These are phyloP conservation scores for Metschnikowia kunwiensis DNA, from an alignment of 805 yeast species.

Conservation along the genomic window DNA sequence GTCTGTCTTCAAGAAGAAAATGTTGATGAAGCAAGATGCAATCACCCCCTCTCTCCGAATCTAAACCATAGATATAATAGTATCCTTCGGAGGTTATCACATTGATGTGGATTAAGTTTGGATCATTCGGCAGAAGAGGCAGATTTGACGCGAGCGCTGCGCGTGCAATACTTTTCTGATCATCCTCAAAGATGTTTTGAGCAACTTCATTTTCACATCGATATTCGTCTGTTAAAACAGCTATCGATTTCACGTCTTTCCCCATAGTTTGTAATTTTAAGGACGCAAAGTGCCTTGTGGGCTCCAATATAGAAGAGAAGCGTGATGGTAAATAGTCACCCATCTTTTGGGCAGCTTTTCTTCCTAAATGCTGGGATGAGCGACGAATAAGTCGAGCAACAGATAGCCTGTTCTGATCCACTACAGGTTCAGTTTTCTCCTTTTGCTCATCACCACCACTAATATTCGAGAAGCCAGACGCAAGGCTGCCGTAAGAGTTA, in stretches of 20 bases:
- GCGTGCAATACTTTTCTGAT: too few relatives aligned
- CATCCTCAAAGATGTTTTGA: too few relatives aligned
- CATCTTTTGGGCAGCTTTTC: slow-evolving; percentile 82
- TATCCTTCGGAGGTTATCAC: slow-evolving; percentile 82
- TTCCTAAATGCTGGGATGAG: slow-evolving; percentile 72
- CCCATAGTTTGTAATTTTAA: slow-evolving; percentile 55
- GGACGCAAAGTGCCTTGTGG: slow-evolving; percentile 88
- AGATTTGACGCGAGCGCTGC: slow-evolving; percentile 3
- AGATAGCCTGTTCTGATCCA: slow-evolving; percentile 66
- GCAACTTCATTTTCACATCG: slow-evolving; percentile 31
- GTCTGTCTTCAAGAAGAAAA: slow-evolving; percentile 40
- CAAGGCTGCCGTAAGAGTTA: slow-evolving; percentile 32
- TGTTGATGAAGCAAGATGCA: slow-evolving; percentile 77
- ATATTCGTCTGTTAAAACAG: slow-evolving; percentile 42
- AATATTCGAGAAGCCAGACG: slow-evolving; percentile 26
- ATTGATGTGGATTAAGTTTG: slow-evolving; percentile 43
- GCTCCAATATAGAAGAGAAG: slow-evolving; percentile 80
- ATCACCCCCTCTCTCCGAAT: slow-evolving; percentile 90
- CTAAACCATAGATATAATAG: slow-evolving; percentile 75
- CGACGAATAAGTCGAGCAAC: slow-evolving; percentile 74
- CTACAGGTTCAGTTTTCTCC: slow-evolving; percentile 54
- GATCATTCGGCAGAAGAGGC: slow-evolving; percentile 1
- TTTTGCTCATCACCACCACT: slow-evolving; percentile 21
- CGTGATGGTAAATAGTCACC: slow-evolving; percentile 83
- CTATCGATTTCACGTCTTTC: slow-evolving; percentile 41